Conservation (phyloP, 331 rosid species). For the Rhamnella rubrinervis region DNA sequence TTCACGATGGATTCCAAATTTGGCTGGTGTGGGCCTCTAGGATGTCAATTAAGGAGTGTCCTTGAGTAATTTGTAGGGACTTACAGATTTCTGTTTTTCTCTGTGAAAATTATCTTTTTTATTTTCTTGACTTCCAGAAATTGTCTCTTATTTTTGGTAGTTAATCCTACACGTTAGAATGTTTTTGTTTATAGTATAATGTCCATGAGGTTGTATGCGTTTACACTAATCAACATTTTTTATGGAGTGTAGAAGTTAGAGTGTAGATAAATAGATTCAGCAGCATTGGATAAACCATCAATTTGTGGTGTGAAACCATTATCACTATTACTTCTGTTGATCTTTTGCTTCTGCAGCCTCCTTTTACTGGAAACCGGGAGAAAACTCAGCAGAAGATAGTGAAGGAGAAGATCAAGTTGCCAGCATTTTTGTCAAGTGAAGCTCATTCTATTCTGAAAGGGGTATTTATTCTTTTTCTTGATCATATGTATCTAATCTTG, state of each 20-base stretch:
- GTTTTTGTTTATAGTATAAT: too few relatives aligned
- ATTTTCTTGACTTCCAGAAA: too few relatives aligned
- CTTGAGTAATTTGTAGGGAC: too few relatives aligned
- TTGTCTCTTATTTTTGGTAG: too few relatives aligned
- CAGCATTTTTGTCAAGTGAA: conserved; percentile 80
- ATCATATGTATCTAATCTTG: neutral
- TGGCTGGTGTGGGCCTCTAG: too few relatives aligned
- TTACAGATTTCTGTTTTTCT: too few relatives aligned
- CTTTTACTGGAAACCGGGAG: conserved; percentile 77
- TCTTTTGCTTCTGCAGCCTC: conserved; percentile 63
- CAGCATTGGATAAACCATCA: neutral
- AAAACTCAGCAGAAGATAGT: conserved; percentile 87
- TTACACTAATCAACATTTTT: neutral
- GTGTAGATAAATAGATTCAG: neutral
- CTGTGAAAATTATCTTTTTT: too few relatives aligned
- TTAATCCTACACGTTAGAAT: too few relatives aligned
- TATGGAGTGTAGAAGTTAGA: neutral
- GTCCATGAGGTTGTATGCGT: neutral
- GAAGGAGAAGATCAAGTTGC: conserved; percentile 89
- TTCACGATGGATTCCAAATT: too few relatives aligned
- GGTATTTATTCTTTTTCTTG: conserved; percentile 40
- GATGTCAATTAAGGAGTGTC: too few relatives aligned
- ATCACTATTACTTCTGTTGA: conserved; percentile 15
- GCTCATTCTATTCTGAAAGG: conserved; percentile 90
- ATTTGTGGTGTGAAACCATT: neutral